These are phyloP conservation scores for Camellia sinensis DNA, from an alignment of 148 eudicot species.

Conservation along the genomic window DNA sequence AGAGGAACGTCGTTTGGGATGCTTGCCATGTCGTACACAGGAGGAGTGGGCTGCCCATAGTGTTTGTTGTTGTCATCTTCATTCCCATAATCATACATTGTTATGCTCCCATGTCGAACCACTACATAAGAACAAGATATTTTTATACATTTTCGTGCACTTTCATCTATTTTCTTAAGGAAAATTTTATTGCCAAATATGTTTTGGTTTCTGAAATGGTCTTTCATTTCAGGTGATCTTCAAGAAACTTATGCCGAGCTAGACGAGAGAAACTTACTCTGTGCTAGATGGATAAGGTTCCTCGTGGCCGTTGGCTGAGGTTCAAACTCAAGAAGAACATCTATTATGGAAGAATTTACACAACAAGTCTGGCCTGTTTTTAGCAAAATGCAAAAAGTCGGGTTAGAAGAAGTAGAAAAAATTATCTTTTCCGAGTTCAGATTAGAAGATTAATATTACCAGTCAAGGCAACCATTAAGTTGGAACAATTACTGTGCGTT, in stretches of 20 bases:
- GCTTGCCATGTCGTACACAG: conserved; percentile 32
- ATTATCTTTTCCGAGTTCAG: not conserved
- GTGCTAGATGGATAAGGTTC: conserved; percentile 77
- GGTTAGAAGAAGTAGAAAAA: conserved; percentile 4
- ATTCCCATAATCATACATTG: conserved; percentile 39
- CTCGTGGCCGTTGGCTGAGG: conserved; percentile 70
- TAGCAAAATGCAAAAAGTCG: not conserved
- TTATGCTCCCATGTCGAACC: conserved; percentile 39
- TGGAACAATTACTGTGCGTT: conserved; percentile 25
- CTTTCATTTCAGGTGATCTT: not conserved
- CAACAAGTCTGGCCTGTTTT: conserved; percentile 63
- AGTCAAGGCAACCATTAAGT: conserved; percentile 24
- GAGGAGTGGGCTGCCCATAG: conserved; percentile 40
- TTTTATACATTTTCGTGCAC: no score
- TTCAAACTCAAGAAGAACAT: conserved; percentile 36
- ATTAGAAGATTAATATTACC: conserved; percentile 23
- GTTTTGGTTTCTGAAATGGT: not conserved
- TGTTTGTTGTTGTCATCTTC: conserved; percentile 26
- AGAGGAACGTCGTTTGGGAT: conserved; percentile 38
- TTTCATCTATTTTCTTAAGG: not conserved
- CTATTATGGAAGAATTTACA: conserved; percentile 44
- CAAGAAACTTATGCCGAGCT: conserved; percentile 55
- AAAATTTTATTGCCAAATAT: not conserved
- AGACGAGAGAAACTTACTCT: conserved; percentile 60
- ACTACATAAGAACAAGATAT: conserved; percentile 18